These are phyloP conservation scores for Fonsecaea monophora DNA, from an alignment of 2,329 filamentous ascomycete species.

Conservation along the genomic window DNA sequence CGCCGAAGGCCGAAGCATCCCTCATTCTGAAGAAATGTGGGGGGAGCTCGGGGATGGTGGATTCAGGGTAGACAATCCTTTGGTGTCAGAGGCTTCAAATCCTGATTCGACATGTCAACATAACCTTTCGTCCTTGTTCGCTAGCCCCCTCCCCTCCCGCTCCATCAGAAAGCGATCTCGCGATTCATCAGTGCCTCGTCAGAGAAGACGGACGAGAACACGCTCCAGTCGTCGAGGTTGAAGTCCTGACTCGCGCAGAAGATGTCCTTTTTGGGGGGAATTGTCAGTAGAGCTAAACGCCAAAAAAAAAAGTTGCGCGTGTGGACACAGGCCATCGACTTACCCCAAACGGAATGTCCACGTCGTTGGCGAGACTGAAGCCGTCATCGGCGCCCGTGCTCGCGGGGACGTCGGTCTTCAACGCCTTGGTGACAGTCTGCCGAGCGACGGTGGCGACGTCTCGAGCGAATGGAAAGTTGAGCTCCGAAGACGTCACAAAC, in stretches of 20 bases:
- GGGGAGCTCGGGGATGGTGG: too few species aligned
- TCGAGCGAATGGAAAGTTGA: conserved; percentile 20
- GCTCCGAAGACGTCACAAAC: conserved; percentile 10
- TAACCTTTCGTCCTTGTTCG: neutral
- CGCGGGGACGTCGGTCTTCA: conserved; percentile 4
- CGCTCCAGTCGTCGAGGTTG: conserved; percentile 18
- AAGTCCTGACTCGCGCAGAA: conserved; percentile 13
- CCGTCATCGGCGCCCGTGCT: conserved; percentile 8
- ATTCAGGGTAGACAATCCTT: neutral
- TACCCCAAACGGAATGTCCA: conserved; percentile 7
- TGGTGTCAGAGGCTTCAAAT: neutral
- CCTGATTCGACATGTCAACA: neutral
- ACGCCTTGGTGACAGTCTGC: conserved; percentile 1
- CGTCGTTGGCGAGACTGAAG: conserved; percentile 11
- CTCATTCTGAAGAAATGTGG: too few species aligned
- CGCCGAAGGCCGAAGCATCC: neutral
- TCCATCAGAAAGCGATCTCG: conserved; percentile 5
- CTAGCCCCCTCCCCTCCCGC: neutral
- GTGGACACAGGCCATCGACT: neutral
- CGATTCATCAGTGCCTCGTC: conserved; percentile 11
- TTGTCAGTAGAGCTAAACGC: neutral
- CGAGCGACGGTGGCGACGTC: conserved; percentile 14
- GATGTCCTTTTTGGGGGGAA: too few species aligned
- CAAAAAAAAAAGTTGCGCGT: neutral
- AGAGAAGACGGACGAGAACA: conserved; percentile 16